Percentiles rank a stretch among this genome's conserved stretches.
These are phyloP conservation scores for Dactylellina sp. DNA, from an alignment of 2,329 filamentous ascomycete species.

Conservation along the genomic window DNA sequence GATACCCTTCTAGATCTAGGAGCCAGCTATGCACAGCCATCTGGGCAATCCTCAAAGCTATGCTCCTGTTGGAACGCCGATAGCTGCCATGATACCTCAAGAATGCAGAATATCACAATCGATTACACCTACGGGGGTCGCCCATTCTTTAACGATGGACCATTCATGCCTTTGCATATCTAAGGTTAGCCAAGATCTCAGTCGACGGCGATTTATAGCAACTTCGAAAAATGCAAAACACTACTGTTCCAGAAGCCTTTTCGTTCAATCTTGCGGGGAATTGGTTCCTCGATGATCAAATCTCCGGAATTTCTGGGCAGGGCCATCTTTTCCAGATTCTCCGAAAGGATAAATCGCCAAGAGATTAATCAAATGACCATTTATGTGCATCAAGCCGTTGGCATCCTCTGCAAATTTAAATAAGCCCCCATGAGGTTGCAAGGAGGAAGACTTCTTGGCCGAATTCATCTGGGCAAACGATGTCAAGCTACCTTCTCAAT, in stretches of 20 bases:
- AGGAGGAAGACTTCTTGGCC: constrained; percentile 39
- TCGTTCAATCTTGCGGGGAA: constrained; percentile 16
- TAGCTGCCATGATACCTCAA: constrained; percentile 10
- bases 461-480: constrained; percentile 14
- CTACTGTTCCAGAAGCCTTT: constrained; percentile 36
- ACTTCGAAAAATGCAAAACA: constrained; percentile 32
- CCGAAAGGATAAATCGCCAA: constrained; percentile 49
- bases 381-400: constrained; percentile 49
- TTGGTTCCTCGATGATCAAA: constrained; percentile 42
- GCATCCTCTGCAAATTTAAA: constrained; percentile 38
- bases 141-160: too few species aligned
- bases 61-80: constrained; percentile 26
- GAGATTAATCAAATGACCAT: constrained; percentile 9
- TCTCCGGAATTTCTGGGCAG: constrained; percentile 40
- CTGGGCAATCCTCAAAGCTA: constrained; percentile 1
- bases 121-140: too few species aligned
- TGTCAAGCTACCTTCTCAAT: constrained; percentile 47
- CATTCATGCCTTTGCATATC: constrained; percentile 18
- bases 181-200: constrained; percentile 31
- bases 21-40: constrained; percentile 1
- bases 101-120: constrained; percentile 18
- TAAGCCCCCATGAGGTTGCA: constrained; percentile 18
- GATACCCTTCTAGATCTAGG: neutral
- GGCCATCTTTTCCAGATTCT: constrained; percentile 40
- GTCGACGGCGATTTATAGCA: constrained; percentile 33